phyloP scores from a whole-genome alignment of 768 basidiomycete genomes.

The Mycena indigotica region DNA sequence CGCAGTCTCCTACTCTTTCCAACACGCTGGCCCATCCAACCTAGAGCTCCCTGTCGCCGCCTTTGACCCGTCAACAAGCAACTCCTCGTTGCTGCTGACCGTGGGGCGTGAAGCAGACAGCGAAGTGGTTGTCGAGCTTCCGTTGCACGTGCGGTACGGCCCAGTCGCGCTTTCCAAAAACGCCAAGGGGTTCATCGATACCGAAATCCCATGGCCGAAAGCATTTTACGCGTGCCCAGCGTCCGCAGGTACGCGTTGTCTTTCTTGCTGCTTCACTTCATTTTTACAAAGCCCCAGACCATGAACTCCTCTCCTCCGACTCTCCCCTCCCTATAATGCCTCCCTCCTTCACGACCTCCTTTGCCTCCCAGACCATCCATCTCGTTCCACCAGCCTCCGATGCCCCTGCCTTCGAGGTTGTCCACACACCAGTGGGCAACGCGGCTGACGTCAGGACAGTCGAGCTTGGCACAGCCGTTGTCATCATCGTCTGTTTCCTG shows the following conservation, averaged over 20 bases:
- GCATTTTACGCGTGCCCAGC: conserved; percentile 43
- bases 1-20: conserved; percentile 39
- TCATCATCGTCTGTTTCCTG: conserved; percentile 41
- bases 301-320: not conserved
- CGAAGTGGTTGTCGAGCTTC: conserved; percentile 39
- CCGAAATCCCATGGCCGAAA: conserved; percentile 38
- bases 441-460: conserved; percentile 39
- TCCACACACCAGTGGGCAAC: conserved; percentile 43
- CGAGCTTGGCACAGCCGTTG: conserved; percentile 43
- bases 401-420: conserved; percentile 16
- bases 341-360: conserved; percentile 24
- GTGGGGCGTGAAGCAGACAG: conserved; percentile 9
- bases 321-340: conserved; percentile 5
- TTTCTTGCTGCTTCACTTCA: conserved; percentile 11
- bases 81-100: conserved; percentile 27
- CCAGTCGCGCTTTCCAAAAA: too few relatives aligned
- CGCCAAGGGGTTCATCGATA: conserved; percentile 28
- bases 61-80: conserved; percentile 28
- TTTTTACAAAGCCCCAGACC: not conserved
- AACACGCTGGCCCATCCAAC: conserved; percentile 45
- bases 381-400: conserved; percentile 3
- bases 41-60: conserved; percentile 50
- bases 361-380: conserved; percentile 13
- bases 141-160: conserved; percentile 52
- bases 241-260: too few relatives aligned